Evolutionary conservation across 1,139 yeast species (phyloP).

Genomic region (Geotrichum bryndzae): DNA sequence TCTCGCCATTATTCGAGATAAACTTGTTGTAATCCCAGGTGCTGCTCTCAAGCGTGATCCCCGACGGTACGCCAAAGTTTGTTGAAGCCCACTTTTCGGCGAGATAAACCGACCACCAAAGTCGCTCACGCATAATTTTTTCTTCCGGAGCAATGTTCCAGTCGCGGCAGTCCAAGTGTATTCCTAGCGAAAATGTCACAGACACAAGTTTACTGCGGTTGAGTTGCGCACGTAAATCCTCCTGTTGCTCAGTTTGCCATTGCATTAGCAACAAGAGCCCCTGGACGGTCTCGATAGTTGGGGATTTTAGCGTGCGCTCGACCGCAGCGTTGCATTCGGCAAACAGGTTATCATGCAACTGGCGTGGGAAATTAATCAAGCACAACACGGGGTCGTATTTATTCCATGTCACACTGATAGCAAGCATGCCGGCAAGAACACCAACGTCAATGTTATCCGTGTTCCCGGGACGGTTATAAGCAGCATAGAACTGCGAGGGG

Average conservation of each 20-base stretch:
- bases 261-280: conserved; percentile 36
- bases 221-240: conserved; percentile 27
- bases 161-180: conserved; percentile 32
- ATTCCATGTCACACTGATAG: conserved; percentile 36
- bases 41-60: conserved; percentile 19
- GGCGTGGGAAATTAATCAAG: conserved; percentile 31
- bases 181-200: conserved; percentile 31
- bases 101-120: conserved; percentile 33
- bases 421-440: conserved; percentile 33
- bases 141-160: conserved; percentile 31
- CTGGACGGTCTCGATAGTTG: conserved; percentile 42
- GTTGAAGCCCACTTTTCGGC: conserved; percentile 35
- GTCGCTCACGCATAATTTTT: conserved; percentile 28
- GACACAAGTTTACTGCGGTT: conserved; percentile 31
- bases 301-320: conserved; percentile 31
- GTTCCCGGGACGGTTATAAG: conserved; percentile 25
- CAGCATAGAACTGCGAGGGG: conserved; percentile 29
- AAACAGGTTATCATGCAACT: conserved; percentile 28
- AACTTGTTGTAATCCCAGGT: background rate
- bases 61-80: conserved; percentile 32
- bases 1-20: conserved; percentile 23
- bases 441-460: conserved; percentile 31
- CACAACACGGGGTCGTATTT: conserved; percentile 34
- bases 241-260: conserved; percentile 32
- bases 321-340: conserved; percentile 29